Percentiles rank a stretch among this genome's conserved stretches.
These are phyloP conservation scores for Leccinum pachyderme DNA, from an alignment of 1,284 basidiomycete genomes.

Conservation along the genomic window DNA sequence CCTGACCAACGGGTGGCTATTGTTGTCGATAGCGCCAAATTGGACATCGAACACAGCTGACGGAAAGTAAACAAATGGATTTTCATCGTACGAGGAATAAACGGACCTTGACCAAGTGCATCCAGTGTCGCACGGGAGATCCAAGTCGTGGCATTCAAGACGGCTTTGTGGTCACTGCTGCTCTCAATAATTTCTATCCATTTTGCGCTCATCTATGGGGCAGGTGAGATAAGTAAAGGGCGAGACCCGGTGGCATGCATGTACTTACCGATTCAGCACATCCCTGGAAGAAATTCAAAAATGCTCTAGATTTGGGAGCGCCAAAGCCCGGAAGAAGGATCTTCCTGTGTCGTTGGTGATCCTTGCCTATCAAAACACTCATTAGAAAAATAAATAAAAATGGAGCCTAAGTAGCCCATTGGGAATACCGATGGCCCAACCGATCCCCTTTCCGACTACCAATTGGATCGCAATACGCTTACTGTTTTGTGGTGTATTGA, in stretches of 20 bases:
- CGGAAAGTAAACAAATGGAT: not conserved
- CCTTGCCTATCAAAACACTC: constrained; percentile 35
- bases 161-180: constrained; percentile 28
- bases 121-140: constrained; percentile 42
- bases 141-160: constrained; percentile 43
- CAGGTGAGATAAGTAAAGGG: constrained; percentile 1
- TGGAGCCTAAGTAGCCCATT: not conserved
- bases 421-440: constrained; percentile 40
- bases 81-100: not conserved
- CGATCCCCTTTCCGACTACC: constrained; percentile 35
- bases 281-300: constrained; percentile 36
- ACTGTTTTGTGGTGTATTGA: too few relatives aligned
- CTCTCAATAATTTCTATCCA: constrained; percentile 1
- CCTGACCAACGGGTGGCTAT: constrained; percentile 36
- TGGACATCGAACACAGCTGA: constrained; percentile 43
- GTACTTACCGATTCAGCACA: constrained; percentile 25
- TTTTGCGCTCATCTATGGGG: constrained; percentile 39
- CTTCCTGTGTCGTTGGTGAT: constrained; percentile 44
- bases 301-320: constrained; percentile 36
- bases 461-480: constrained; percentile 28
- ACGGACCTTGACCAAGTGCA: constrained; percentile 38
- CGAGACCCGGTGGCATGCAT: not conserved
- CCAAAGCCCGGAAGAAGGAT: constrained; percentile 46
- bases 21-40: constrained; percentile 37
- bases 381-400: not conserved